Evolutionary conservation across 2,329 filamentous ascomycete species (phyloP).

Genomic region (Dactylellina parvicollis): DNA sequence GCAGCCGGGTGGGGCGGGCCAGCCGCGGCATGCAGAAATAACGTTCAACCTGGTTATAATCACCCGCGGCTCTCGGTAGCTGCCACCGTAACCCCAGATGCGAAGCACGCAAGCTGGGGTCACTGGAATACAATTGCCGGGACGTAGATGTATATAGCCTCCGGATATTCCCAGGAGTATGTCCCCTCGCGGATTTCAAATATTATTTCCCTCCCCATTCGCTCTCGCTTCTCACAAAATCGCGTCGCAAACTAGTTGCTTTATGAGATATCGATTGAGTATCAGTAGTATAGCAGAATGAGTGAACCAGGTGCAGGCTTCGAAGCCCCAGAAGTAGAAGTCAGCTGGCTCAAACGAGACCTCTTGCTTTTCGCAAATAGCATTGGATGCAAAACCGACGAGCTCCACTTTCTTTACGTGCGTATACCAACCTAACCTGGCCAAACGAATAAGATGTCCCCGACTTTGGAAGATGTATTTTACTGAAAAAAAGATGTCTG

Average conservation of each 20-base stretch:
- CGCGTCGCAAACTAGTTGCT: too few species aligned
- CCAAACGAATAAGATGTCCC: neutral
- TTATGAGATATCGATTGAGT: too few species aligned
- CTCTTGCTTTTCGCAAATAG: conserved; percentile 87
- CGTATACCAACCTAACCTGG: conserved; percentile 59
- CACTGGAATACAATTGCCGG: neutral
- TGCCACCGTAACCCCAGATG: conserved; percentile 18
- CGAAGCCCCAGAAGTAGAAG: conserved; percentile 78
- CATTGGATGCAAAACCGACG: conserved; percentile 84
- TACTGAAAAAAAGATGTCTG: neutral
- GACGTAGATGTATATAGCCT: neutral
- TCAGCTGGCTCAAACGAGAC: conserved; percentile 89
- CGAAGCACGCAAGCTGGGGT: neutral
- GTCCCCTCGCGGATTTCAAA: neutral
- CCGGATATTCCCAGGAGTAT: too few species aligned
- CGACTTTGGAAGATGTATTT: too few species aligned
- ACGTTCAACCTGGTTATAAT: conserved; percentile 12
- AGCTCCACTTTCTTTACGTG: conserved; percentile 93
- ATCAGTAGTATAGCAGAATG: too few species aligned
- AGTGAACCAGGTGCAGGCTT: conserved; percentile 65
- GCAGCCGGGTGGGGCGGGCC: neutral
- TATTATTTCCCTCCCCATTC: neutral
- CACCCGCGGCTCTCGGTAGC: conserved; percentile 40
- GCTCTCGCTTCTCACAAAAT: neutral
- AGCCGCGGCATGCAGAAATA: conserved; percentile 25